Percentiles rank a stretch among this genome's conserved stretches.
Evolutionary conservation across 164 flowering plant species (phyloP).

Genomic region (Stephania yunnanensis): DNA sequence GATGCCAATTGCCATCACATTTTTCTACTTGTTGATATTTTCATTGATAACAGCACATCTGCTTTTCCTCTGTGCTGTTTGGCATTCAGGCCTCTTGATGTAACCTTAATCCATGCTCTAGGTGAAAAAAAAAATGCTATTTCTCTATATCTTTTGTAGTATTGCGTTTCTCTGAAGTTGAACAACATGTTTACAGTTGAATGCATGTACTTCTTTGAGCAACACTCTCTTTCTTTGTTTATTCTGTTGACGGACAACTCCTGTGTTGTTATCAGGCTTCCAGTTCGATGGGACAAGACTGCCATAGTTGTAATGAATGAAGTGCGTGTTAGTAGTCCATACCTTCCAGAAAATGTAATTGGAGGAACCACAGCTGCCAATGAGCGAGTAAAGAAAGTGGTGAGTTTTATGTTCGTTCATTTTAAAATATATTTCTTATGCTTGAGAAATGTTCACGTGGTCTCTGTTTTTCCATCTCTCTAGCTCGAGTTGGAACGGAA

Average conservation of each 20-base stretch:
- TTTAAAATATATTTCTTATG: neutral
- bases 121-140: neutral
- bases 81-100: neutral
- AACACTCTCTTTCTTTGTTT: too few species aligned
- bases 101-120: neutral
- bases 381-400: conserved; percentile 94
- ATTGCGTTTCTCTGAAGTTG: neutral
- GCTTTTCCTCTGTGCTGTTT: neutral
- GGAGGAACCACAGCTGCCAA: conserved; percentile 96
- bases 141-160: neutral
- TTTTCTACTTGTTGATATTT: neutral
- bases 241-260: neutral
- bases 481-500: conserved; percentile 81
- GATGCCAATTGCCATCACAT: neutral
- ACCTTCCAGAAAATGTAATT: conserved; percentile 70
- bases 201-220: neutral
- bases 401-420: conserved; percentile 20
- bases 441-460: neutral
- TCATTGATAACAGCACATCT: neutral
- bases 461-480: neutral
- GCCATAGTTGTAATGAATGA: conserved; percentile 87
- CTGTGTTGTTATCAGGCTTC: conserved; percentile 55
- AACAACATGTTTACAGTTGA: neutral
- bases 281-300: conserved; percentile 94
- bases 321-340: conserved; percentile 87